Conservation (phyloP, 352 stramenopile species). For the Phytophthora quininea region DNA sequence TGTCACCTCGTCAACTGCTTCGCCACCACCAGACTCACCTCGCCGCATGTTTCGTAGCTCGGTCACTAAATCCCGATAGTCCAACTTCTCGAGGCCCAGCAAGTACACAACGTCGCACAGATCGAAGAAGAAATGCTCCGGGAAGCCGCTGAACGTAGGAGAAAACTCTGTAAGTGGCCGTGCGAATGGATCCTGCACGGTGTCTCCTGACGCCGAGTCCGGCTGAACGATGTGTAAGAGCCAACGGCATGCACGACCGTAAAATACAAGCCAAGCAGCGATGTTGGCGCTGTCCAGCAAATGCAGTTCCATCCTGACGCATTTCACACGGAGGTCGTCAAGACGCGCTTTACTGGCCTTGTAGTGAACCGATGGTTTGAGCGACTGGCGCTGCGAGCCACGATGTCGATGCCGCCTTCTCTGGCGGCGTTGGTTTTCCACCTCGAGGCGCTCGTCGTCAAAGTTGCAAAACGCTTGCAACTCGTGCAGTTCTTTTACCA, state of each 20-base stretch:
- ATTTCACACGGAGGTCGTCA: conserved; percentile 51
- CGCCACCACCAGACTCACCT: not conserved
- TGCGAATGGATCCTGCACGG: conserved; percentile 46
- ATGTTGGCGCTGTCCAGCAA: conserved; percentile 59
- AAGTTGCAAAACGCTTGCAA: conserved; percentile 67
- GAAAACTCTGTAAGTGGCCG: conserved; percentile 54
- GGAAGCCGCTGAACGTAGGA: conserved; percentile 55
- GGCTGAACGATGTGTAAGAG: conserved; percentile 37
- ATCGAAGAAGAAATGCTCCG: conserved; percentile 81
- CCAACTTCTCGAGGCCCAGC: conserved; percentile 50
- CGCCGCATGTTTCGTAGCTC: conserved; percentile 23
- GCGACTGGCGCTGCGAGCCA: conserved; percentile 20
- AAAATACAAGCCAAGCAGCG: conserved; percentile 65
- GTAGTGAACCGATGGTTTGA: conserved; percentile 69
- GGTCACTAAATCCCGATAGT: conserved; percentile 35
- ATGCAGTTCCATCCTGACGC: conserved; percentile 62
- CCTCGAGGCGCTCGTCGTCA: conserved; percentile 57
- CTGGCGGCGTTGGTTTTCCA: conserved; percentile 37
- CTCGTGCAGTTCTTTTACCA: conserved; percentile 67
- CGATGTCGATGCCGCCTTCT: conserved; percentile 18
- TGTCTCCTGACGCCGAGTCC: not conserved
- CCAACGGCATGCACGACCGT: conserved; percentile 58
- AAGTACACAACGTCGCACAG: conserved; percentile 67
- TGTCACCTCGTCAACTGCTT: conserved; percentile 25
- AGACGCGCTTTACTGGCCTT: conserved; percentile 61